Evolutionary conservation across 169 alveolate genomes (phyloP).

Genomic region (Cryptosporidium felis): DNA sequence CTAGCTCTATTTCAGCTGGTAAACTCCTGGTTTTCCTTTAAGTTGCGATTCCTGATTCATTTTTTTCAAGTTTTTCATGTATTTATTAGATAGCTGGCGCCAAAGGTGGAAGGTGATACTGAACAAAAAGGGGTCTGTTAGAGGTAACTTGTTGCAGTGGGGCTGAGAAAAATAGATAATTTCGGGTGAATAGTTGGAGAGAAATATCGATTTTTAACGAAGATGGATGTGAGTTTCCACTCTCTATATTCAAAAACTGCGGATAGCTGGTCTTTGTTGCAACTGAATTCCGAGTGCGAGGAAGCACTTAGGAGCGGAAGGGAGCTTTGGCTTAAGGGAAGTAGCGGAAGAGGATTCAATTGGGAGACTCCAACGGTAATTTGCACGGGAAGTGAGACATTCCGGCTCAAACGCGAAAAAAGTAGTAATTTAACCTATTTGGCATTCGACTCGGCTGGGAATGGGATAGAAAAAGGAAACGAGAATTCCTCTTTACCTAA

Average conservation of each 20-base stretch:
- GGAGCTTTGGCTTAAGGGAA: slow-evolving; percentile 34
- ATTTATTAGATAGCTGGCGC: not conserved
- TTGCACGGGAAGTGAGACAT: slow-evolving; percentile 45
- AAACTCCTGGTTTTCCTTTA: no score
- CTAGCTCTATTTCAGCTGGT: no score
- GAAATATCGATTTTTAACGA: not conserved
- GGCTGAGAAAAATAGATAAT: not conserved
- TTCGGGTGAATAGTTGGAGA: not conserved
- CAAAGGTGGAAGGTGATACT: not conserved
- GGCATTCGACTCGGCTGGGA: not conserved
- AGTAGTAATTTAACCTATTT: slow-evolving; percentile 27
- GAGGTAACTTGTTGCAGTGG: not conserved
- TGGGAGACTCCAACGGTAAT: not conserved
- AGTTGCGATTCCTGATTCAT: no score
- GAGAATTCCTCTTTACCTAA: not conserved
- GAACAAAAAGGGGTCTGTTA: not conserved
- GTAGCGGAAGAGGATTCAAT: not conserved
- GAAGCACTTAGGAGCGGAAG: not conserved
- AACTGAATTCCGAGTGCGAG: slow-evolving; percentile 21
- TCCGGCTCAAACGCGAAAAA: slow-evolving; percentile 18
- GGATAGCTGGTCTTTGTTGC: slow-evolving; percentile 41
- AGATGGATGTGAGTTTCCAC: slow-evolving; percentile 34
- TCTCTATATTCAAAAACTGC: slow-evolving; percentile 22
- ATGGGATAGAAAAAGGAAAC: not conserved
- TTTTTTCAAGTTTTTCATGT: no score